Conservation (phyloP, 768 basidiomycete species). For the Lactarius evosmus region DNA sequence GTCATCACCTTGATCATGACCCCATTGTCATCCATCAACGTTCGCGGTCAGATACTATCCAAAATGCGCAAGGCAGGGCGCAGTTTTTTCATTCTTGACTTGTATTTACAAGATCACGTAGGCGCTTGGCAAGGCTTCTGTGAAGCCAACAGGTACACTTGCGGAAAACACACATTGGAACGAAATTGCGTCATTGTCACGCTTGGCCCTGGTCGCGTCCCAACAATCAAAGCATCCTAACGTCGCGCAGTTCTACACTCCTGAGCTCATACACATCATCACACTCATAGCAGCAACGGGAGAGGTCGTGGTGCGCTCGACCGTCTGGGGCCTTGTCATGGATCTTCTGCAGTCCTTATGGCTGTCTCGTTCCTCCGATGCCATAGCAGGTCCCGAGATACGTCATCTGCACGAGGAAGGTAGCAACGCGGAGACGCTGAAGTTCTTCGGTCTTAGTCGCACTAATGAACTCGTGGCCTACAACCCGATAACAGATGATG, state of each 20-base stretch:
- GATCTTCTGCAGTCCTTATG: slow-evolving; percentile 80
- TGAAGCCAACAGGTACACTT: slow-evolving; percentile 58
- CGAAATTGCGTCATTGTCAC: slow-evolving; percentile 76
- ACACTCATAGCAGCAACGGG: slow-evolving; percentile 77
- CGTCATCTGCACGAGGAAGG: slow-evolving; percentile 60
- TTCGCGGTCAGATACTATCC: slow-evolving; percentile 74
- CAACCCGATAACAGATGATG: slow-evolving; percentile 52
- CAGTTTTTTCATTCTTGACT: background rate
- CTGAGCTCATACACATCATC: slow-evolving; percentile 79
- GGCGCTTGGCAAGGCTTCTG: slow-evolving; percentile 72
- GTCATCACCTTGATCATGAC: slow-evolving; percentile 70
- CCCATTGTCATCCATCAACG: slow-evolving; percentile 68
- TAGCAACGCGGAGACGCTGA: slow-evolving; percentile 53
- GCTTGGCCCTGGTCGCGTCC: slow-evolving; percentile 69
- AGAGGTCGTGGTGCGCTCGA: slow-evolving; percentile 67
- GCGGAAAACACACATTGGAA: slow-evolving; percentile 73
- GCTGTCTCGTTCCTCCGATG: slow-evolving; percentile 55
- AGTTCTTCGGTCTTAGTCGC: slow-evolving; percentile 69
- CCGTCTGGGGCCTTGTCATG: slow-evolving; percentile 76
- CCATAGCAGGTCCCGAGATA: slow-evolving; percentile 52
- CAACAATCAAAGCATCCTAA: slow-evolving; percentile 60
- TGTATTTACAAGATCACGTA: slow-evolving; percentile 31
- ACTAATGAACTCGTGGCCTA: slow-evolving; percentile 65
- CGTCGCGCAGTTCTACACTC: slow-evolving; percentile 74
- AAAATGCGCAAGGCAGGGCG: slow-evolving; percentile 69